These are phyloP conservation scores for Lactarius vividus DNA, from an alignment of 768 basidiomycete genomes.

Conservation along the genomic window DNA sequence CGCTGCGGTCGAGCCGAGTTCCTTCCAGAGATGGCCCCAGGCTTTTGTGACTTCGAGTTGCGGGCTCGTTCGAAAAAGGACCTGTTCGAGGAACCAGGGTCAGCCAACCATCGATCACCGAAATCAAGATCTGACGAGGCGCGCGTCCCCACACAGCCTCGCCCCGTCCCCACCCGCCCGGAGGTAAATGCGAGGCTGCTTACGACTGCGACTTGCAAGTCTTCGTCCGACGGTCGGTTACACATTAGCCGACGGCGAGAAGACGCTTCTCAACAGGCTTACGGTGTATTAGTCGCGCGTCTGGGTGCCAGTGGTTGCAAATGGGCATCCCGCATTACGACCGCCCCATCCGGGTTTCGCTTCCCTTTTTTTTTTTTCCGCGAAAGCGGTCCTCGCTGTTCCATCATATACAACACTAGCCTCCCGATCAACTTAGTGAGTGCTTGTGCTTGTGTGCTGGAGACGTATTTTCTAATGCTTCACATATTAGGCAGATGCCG, in stretches of 20 bases:
- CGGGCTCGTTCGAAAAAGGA: not conserved
- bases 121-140: conserved; percentile 10
- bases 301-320: not conserved
- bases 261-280: conserved; percentile 1
- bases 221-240: conserved; percentile 1
- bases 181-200: not conserved
- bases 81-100: conserved; percentile 14
- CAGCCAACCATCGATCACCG: conserved; percentile 2
- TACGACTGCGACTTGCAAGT: not conserved
- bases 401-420: not conserved
- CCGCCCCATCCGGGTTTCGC: not conserved
- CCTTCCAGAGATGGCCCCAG: conserved; percentile 8
- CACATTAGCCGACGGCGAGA: conserved; percentile 5
- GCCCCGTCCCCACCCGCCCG: not conserved
- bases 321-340: not conserved
- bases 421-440: not conserved
- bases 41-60: not conserved
- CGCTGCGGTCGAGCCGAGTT: not conserved
- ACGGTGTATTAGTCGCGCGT: not conserved
- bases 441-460: not conserved
- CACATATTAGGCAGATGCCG: not conserved
- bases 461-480: not conserved
- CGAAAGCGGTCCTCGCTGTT: not conserved
- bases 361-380: not conserved
- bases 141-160: not conserved